Evolutionary conservation across 768 basidiomycete genomes (phyloP).

Genomic region (Lactarius hengduanensis): DNA sequence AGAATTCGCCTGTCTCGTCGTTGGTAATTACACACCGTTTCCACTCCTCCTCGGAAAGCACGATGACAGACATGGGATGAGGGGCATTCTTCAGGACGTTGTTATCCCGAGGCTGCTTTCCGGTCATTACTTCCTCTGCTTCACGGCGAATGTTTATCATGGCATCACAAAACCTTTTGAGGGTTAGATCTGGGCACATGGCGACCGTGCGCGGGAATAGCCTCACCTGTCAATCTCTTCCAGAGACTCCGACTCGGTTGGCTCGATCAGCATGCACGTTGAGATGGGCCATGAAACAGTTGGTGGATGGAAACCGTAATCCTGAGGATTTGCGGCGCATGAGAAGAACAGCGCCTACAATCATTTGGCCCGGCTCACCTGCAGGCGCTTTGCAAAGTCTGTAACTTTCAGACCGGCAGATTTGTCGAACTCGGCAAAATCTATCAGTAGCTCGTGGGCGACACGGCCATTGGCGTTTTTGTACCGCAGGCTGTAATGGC

Average conservation of each 20-base stretch:
- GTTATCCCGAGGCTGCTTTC: slow-evolving; percentile 87
- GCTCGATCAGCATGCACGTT: slow-evolving; percentile 97
- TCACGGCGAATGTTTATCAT: slow-evolving; percentile 97
- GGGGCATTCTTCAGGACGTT: slow-evolving; percentile 95
- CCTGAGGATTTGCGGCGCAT: slow-evolving; percentile 40
- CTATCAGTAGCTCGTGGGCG: slow-evolving; percentile 94
- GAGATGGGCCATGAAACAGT: slow-evolving; percentile 98
- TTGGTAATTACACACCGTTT: slow-evolving; percentile 54
- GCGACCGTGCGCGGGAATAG: background rate
- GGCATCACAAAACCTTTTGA: slow-evolving; percentile 87
- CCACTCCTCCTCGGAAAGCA: slow-evolving; percentile 79
- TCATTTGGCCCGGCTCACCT: slow-evolving; percentile 46
- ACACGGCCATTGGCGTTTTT: slow-evolving; percentile 90
- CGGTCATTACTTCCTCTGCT: slow-evolving; percentile 81
- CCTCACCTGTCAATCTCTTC: slow-evolving; percentile 85
- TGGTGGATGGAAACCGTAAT: slow-evolving; percentile 94
- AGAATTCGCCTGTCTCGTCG: background rate
- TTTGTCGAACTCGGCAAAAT: slow-evolving; percentile 94
- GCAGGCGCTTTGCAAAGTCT: slow-evolving; percentile 95
- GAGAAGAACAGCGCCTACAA: slow-evolving; percentile 9
- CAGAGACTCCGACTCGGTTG: slow-evolving; percentile 92
- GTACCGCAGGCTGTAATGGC: slow-evolving; percentile 83
- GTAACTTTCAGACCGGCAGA: slow-evolving; percentile 85
- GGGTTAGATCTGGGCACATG: background rate
- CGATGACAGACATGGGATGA: slow-evolving; percentile 77